A percentile compares a stretch with the other conserved stretches of the same genome.
Evolutionary conservation across 1,284 basidiomycete genomes (phyloP).

Genomic region (Marasmius tenuissimus): DNA sequence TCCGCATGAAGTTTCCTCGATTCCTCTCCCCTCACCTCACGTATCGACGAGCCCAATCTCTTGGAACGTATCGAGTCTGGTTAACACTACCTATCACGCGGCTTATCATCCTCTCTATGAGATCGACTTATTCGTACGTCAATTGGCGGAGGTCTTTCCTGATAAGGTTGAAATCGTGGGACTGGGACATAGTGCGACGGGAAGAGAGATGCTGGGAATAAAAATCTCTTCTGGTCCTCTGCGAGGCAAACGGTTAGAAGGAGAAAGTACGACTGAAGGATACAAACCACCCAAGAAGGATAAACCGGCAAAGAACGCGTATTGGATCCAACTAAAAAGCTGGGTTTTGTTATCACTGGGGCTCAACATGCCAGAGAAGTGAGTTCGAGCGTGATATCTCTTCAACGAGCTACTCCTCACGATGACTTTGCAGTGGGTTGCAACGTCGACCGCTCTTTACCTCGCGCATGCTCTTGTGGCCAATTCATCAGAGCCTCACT

Average conservation of each 20-base stretch:
- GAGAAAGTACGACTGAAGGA: conserved; percentile 14
- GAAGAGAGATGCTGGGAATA: conserved; percentile 54
- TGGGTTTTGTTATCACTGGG: conserved; percentile 69
- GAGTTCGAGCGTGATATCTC: conserved; percentile 15
- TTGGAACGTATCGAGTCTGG: conserved; percentile 33
- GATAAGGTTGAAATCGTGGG: conserved; percentile 38
- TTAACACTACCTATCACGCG: conserved; percentile 48
- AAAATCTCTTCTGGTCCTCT: conserved; percentile 35
- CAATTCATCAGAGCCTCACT: conserved; percentile 44
- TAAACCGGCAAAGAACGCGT: conserved; percentile 15
- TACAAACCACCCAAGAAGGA: conserved; percentile 22
- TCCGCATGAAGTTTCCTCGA: conserved; percentile 22
- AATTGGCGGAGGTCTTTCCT: conserved; percentile 43
- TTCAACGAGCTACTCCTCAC: conserved; percentile 7
- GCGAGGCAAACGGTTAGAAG: not conserved
- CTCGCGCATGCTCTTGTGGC: conserved; percentile 69
- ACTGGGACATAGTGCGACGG: conserved; percentile 54
- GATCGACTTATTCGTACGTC: conserved; percentile 49
- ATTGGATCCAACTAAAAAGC: conserved; percentile 29
- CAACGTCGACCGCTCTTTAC: conserved; percentile 73
- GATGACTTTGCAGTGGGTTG: conserved; percentile 68
- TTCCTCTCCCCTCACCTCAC: not conserved
- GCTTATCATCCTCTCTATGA: conserved; percentile 55
- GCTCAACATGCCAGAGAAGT: conserved; percentile 84
- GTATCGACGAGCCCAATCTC: not conserved